Conservation (phyloP, 371 early-diverging fungal species). For the Encephalitozoon intestinalis region DNA sequence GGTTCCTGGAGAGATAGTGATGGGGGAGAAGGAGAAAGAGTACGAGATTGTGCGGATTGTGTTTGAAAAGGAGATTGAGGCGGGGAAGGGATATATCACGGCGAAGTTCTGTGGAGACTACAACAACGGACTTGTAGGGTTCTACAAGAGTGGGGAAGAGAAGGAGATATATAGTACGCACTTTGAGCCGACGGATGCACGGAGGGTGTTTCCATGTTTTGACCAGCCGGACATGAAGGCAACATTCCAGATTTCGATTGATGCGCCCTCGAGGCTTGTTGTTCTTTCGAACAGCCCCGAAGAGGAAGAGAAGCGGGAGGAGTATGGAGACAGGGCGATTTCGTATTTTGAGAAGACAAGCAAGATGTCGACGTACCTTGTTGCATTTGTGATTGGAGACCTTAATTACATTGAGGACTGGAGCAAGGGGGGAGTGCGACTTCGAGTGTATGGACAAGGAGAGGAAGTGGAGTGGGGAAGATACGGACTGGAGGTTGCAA, state of each 20-base stretch:
- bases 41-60: neutral
- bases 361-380: conserved; percentile 77
- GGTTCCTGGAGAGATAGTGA: neutral
- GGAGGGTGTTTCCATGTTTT: conserved; percentile 80
- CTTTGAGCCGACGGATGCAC: conserved; percentile 79
- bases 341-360: conserved; percentile 69
- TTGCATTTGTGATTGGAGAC: conserved; percentile 78
- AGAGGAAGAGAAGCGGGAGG: conserved; percentile 64
- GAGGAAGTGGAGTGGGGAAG: conserved; percentile 67
- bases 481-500: conserved; percentile 70
- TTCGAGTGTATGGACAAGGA: conserved; percentile 70
- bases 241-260: conserved; percentile 71
- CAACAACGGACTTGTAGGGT: conserved; percentile 43
- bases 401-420: conserved; percentile 72
- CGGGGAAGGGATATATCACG: neutral
- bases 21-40: neutral
- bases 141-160: conserved; percentile 50
- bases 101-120: conserved; percentile 35
- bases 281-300: conserved; percentile 73
- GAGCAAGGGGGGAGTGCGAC: conserved; percentile 65
- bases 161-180: conserved; percentile 64
- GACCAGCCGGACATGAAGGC: conserved; percentile 78
- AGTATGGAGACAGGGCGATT: conserved; percentile 56
- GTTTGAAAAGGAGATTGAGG: neutral
- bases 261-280: conserved; percentile 63